A percentile compares a stretch with the other conserved stretches of the same genome.
These are phyloP conservation scores for Spizellomyces sp. DNA, from an alignment of 192 early-diverging fungal genomes.

Conservation along the genomic window DNA sequence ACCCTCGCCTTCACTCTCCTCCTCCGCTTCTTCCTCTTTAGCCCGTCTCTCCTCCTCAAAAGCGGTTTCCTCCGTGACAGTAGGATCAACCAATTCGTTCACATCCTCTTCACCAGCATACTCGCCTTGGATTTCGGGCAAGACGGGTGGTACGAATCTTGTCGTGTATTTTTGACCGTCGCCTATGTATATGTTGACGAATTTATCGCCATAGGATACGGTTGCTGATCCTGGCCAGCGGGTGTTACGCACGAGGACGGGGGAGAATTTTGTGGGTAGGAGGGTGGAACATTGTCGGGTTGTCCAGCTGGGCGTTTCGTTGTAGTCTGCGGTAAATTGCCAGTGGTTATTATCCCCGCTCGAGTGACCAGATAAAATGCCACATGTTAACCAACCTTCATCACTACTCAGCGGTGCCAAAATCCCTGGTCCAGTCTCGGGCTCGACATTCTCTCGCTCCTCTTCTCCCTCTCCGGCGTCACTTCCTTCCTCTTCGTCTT, in stretches of 20 bases:
- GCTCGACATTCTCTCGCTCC: conserved; percentile 39
- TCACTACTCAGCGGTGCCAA: conserved; percentile 47
- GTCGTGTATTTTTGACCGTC: conserved; percentile 55
- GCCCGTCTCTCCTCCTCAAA: conserved; percentile 54
- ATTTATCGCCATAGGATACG: conserved; percentile 65
- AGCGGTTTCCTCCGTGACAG: conserved; percentile 57
- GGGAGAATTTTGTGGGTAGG: conserved; percentile 54
- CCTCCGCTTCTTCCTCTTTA: conserved; percentile 57
- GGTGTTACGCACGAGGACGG: conserved; percentile 51
- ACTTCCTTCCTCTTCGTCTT: conserved; percentile 41
- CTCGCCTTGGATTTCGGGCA: conserved; percentile 52
- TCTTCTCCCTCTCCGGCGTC: conserved; percentile 34
- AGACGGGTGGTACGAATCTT: conserved; percentile 41
- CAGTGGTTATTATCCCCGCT: not conserved
- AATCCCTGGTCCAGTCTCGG: conserved; percentile 55
- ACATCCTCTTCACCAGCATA: conserved; percentile 45
- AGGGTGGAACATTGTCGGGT: conserved; percentile 48
- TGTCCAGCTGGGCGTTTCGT: conserved; percentile 51
- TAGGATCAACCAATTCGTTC: conserved; percentile 58
- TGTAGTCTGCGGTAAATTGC: conserved; percentile 33
- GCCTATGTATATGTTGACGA: conserved; percentile 64
- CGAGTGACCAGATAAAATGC: not conserved
- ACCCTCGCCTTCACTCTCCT: conserved; percentile 51
- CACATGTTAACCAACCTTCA: conserved; percentile 37
- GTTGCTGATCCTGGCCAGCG: conserved; percentile 61